Evolutionary conservation across 2,329 filamentous ascomycete species (phyloP), one percentile per base, ranked within the genome.

Genomic region (Pestalotiopsis fici): DNA sequence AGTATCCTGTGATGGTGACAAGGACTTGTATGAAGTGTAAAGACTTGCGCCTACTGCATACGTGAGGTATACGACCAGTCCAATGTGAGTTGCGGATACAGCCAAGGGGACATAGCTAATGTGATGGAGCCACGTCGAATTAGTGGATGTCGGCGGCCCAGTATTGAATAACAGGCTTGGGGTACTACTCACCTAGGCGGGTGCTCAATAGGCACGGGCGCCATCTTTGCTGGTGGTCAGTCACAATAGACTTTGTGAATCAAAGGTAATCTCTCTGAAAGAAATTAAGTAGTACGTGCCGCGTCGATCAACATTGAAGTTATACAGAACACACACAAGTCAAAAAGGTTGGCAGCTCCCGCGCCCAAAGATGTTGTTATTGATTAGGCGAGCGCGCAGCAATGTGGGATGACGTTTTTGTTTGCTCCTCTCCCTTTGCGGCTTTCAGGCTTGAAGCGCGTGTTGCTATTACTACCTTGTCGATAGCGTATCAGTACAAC

Each of bases 1-100:
- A 1, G 79, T 81, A 66, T 79, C 75, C 56, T 80, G 78, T 23
- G 77, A 72, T 9, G 80, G 80, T 0, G 75, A 70, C 1, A 80
- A 69, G 7, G 72, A 74, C 63, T 72, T 76, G 66, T 79, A 79
- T 1, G 80, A 80, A 60, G 73, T 76, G 59, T 77, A 77, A 31
- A 82, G 73, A 63, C 79, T 77, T 21, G 67, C 66, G 25, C 71
- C 73, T 13, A 81, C 75, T 0, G 71, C 74, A 68, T 76, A 78
- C 9, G 73, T 77, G 65, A 79, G 73, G 68, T 79, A 80, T 55
- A 75, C 60, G 11, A 75, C 71, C 2, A 75, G 69, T 23, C 67
- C 60, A 50, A 79, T 55, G 66, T 79, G 78, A 2, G 71, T 68
- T 23, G 66, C 70, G 39, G 74, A 76, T 23, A 78, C 61, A 37